phyloP scores from a whole-genome alignment of 2,329 filamentous ascomycete genomes.

The Ilyonectria destructans region DNA sequence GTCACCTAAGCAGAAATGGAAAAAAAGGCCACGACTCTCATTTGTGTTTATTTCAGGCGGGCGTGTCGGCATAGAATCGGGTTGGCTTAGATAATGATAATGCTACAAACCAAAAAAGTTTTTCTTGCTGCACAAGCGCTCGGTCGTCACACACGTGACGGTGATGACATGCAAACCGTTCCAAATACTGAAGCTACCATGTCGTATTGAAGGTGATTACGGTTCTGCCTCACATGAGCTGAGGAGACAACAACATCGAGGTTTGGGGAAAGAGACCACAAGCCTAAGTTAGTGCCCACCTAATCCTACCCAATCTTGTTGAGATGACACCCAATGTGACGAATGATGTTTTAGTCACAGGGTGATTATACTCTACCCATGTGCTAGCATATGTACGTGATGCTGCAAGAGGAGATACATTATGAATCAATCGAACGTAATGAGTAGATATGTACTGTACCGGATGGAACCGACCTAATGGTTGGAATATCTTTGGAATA shows the following conservation, averaged over 20 bases:
- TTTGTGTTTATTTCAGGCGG: constrained; percentile 24
- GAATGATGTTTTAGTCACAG: neutral
- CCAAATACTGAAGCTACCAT: constrained; percentile 8
- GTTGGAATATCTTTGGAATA: too few relatives aligned
- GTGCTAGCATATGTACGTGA: neutral
- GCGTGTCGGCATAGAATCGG: constrained; percentile 37
- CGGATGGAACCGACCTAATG: too few relatives aligned
- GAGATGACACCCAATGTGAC: constrained; percentile 10
- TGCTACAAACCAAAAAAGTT: constrained; percentile 15
- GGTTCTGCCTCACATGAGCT: constrained; percentile 5
- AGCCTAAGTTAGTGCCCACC: neutral
- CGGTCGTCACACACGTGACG: neutral
- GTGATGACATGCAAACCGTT: neutral
- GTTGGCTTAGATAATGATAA: constrained; percentile 42
- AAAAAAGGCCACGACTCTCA: constrained; percentile 15
- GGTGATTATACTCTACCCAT: constrained; percentile 1
- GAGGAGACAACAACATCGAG: constrained; percentile 1
- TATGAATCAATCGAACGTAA: too few relatives aligned
- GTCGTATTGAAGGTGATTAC: constrained; percentile 16
- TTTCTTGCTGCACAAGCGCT: neutral
- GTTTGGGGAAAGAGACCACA: constrained; percentile 9
- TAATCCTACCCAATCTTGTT: constrained; percentile 11
- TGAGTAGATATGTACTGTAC: too few relatives aligned
- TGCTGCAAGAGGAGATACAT: neutral
- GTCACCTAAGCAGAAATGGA: constrained; percentile 68